Conservation (phyloP, 495 filamentous ascomycete genomes). For the Hypoxylon crocopeplum region DNA sequence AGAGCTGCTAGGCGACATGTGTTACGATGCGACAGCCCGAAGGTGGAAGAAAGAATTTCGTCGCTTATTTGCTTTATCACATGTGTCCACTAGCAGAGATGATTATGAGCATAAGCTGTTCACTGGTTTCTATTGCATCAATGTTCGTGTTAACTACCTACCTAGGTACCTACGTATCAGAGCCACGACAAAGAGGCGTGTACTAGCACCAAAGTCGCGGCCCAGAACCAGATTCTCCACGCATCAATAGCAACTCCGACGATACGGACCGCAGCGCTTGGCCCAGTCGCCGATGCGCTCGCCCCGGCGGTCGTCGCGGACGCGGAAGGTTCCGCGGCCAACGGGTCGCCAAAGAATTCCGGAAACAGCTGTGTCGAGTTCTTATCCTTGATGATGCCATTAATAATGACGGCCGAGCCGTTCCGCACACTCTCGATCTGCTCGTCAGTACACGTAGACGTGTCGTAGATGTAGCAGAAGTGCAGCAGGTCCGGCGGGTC, state of each 20-base stretch:
- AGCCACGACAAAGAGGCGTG: constrained; percentile 5
- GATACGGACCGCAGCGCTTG: constrained; percentile 12
- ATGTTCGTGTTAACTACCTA: no score
- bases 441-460: constrained; percentile 60
- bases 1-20: no score
- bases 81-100: no score
- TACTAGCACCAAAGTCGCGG: neutral
- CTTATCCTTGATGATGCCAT: constrained; percentile 58
- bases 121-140: no score
- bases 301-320: constrained; percentile 40
- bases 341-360: constrained; percentile 30
- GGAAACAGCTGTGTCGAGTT: constrained; percentile 48
- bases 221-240: constrained; percentile 17
- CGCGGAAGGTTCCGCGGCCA: constrained; percentile 44
- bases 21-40: no score
- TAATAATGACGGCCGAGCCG: constrained; percentile 51
- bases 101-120: no score
- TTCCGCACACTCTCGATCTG: constrained; percentile 55
- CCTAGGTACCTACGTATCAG: no score
- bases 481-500: constrained; percentile 49
- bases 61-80: no score
- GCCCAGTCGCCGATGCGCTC: constrained; percentile 14
- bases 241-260: neutral
- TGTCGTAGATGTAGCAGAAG: constrained; percentile 65
- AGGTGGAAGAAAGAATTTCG: no score